Percentiles rank a stretch among this genome's conserved stretches.
Conservation (phyloP, 108 stramenopile species). For the Nitzschia sp. region DNA sequence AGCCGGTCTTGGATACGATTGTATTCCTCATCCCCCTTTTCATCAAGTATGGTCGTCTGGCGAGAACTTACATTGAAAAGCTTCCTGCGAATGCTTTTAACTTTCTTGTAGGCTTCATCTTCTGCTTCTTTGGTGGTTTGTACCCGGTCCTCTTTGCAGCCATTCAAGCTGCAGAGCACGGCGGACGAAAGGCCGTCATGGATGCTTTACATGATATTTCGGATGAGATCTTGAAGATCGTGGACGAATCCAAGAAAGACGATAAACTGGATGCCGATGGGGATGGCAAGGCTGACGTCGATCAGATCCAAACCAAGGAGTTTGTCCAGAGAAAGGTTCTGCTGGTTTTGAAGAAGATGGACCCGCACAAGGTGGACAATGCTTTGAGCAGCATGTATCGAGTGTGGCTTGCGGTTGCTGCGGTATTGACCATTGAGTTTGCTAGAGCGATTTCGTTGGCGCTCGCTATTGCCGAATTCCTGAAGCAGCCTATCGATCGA, state of each 20-base stretch:
- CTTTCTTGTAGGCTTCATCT: constrained; percentile 72
- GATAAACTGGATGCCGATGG: constrained; percentile 80
- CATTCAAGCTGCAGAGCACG: constrained; percentile 86
- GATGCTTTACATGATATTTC: constrained; percentile 64
- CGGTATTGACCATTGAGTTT: constrained; percentile 90
- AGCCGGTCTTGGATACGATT: constrained; percentile 47
- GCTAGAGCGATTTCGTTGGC: constrained; percentile 87
- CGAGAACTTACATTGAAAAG: constrained; percentile 39
- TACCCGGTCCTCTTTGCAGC: constrained; percentile 93
- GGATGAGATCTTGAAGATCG: constrained; percentile 68
- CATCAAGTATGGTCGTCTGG: constrained; percentile 25
- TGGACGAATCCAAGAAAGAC: constrained; percentile 89
- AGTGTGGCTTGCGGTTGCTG: constrained; percentile 89
- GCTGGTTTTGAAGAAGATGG: constrained; percentile 86
- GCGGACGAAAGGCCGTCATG: constrained; percentile 68
- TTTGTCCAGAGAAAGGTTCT: constrained; percentile 80
- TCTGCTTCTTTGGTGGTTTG: constrained; percentile 96
- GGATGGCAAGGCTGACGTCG: constrained; percentile 81
- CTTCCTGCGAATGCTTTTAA: constrained; percentile 58
- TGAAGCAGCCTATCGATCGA: constrained; percentile 64
- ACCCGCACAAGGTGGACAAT: constrained; percentile 83
- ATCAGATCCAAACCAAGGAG: constrained; percentile 65
- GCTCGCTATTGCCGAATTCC: constrained; percentile 79
- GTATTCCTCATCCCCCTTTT: constrained; percentile 36
- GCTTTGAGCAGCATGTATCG: constrained; percentile 65